Evolutionary conservation across 768 basidiomycete genomes (phyloP).

Genomic region (Amanita jacksonii): DNA sequence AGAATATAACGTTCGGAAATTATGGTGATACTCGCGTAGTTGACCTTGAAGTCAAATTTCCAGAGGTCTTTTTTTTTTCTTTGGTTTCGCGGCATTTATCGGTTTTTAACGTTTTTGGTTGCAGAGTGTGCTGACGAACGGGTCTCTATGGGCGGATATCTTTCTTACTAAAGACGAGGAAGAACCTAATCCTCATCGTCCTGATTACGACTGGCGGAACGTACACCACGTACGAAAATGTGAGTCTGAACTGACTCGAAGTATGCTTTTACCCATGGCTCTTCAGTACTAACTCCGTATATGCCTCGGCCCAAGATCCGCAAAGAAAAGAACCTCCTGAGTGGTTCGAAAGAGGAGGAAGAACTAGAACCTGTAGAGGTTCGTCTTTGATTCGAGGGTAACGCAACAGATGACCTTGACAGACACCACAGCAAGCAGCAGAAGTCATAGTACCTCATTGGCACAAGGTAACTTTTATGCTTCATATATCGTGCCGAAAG

Average conservation of each 20-base stretch:
- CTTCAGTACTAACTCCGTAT: constrained; percentile 79
- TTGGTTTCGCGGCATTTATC: constrained; percentile 1
- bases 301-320: constrained; percentile 59
- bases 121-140: constrained; percentile 71
- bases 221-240: constrained; percentile 72
- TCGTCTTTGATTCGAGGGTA: constrained; percentile 6
- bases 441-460: constrained; percentile 77
- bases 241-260: constrained; percentile 25
- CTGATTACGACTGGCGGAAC: constrained; percentile 40
- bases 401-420: constrained; percentile 4
- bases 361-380: constrained; percentile 45
- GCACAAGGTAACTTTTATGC: constrained; percentile 45
- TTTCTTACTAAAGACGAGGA: constrained; percentile 60
- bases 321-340: constrained; percentile 77
- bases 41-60: constrained; percentile 54
- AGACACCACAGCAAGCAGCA: constrained; percentile 17
- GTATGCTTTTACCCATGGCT: constrained; percentile 4
- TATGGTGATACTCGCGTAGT: constrained; percentile 53
- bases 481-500: neutral
- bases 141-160: constrained; percentile 76
- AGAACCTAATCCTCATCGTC: constrained; percentile 52
- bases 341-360: constrained; percentile 27
- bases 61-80: constrained; percentile 37
- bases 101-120: constrained; percentile 1
- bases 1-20: constrained; percentile 69